Percentiles rank a stretch among this genome's conserved stretches.
Evolutionary conservation across 139 green algal genomes (phyloP).

Genomic region (Eudorina sp.): DNA sequence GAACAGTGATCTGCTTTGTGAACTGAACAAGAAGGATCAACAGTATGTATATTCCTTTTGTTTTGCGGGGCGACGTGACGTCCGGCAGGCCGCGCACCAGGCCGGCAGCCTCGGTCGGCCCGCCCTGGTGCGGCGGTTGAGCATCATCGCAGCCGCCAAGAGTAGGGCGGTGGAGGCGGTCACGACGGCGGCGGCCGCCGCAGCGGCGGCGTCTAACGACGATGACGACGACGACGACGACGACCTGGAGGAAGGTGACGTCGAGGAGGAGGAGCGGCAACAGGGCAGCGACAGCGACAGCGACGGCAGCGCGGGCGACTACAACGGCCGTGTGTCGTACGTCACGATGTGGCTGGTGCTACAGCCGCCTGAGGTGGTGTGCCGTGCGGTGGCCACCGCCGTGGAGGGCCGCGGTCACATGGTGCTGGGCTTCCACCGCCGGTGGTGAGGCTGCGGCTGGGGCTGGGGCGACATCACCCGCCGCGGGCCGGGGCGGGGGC

Average conservation of each 20-base stretch:
- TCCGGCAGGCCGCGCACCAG: not conserved
- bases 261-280: too few relatives aligned
- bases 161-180: not conserved
- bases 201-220: not conserved
- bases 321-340: not conserved
- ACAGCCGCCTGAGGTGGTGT: not conserved
- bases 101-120: not conserved
- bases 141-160: not conserved
- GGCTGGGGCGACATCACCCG: not conserved
- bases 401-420: not conserved
- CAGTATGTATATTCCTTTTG: not conserved
- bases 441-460: not conserved
- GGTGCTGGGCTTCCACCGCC: not conserved
- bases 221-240: not conserved
- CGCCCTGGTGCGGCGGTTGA: not conserved
- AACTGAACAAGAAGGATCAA: too few relatives aligned
- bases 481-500: too few relatives aligned
- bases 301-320: not conserved
- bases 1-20: too few relatives aligned
- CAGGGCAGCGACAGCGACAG: not conserved
- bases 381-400: not conserved
- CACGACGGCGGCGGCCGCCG: not conserved
- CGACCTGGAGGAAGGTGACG: not conserved
- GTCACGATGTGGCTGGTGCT: slow-evolving; percentile 3
- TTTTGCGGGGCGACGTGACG: not conserved